Conservation (phyloP, 2,329 filamentous ascomycete genomes). For the Paracorniculantispora psalliotae region DNA sequence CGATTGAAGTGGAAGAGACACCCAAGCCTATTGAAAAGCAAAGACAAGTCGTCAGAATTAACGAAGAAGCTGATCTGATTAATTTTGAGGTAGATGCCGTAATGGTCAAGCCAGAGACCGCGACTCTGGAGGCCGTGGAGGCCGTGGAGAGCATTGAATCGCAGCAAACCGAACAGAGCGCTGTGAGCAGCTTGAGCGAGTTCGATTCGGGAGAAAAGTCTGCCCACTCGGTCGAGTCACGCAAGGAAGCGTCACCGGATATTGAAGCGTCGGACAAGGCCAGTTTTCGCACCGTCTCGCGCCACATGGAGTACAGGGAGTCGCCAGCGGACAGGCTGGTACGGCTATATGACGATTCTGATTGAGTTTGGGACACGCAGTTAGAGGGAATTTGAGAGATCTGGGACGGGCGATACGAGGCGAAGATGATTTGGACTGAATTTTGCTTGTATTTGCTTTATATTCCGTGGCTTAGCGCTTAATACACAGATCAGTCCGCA, state of each 20-base stretch:
- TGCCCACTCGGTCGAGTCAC: neutral
- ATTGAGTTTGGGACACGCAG: too few relatives aligned
- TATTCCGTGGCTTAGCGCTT: conserved; percentile 33
- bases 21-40: neutral
- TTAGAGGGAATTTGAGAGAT: neutral
- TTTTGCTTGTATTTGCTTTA: neutral
- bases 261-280: too few relatives aligned
- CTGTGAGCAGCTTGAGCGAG: neutral
- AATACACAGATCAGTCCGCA: conserved; percentile 77
- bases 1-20: too few relatives aligned
- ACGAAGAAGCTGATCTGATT: neutral
- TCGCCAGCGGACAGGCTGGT: neutral
- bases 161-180: neutral
- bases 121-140: neutral
- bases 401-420: neutral
- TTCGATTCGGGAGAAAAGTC: neutral
- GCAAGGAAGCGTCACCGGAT: neutral
- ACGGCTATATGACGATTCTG: conserved; percentile 1
- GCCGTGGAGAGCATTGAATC: neutral
- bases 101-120: neutral
- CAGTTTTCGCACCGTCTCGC: neutral
- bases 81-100: neutral
- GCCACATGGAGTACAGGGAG: neutral
- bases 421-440: neutral
- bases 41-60: neutral